phyloP scores from a whole-genome alignment of 805 yeast genomes.

The Candida dajiaensis region DNA sequence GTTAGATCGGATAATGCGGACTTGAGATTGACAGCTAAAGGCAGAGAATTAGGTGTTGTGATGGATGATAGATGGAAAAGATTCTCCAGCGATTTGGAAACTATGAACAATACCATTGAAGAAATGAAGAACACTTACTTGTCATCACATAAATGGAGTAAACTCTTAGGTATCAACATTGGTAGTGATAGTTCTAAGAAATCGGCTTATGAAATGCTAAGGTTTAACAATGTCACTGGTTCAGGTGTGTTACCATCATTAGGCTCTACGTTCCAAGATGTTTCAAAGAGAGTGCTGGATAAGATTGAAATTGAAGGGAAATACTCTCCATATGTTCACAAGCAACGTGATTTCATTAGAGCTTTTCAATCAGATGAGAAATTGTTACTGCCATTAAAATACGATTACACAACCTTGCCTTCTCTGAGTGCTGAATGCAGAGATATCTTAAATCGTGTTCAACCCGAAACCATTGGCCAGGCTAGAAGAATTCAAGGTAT shows the following conservation, averaged over 20 bases:
- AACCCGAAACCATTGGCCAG: slow-evolving; percentile 90
- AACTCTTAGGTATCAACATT: slow-evolving; percentile 38
- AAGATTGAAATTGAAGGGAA: slow-evolving; percentile 75
- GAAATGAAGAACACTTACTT: slow-evolving; percentile 39
- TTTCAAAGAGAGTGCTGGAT: slow-evolving; percentile 42
- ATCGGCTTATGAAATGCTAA: slow-evolving; percentile 67
- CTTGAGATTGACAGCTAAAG: slow-evolving; percentile 66
- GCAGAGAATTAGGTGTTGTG: slow-evolving; percentile 62
- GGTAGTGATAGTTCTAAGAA: slow-evolving; percentile 49
- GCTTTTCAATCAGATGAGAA: slow-evolving; percentile 84
- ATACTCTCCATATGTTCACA: slow-evolving; percentile 72
- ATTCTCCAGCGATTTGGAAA: slow-evolving; percentile 36
- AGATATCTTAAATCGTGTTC: slow-evolving; percentile 58
- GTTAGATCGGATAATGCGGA: slow-evolving; percentile 96
- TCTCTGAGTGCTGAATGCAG: slow-evolving; percentile 77
- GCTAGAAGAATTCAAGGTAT: slow-evolving; percentile 93
- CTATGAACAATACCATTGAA: slow-evolving; percentile 38
- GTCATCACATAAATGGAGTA: slow-evolving; percentile 62
- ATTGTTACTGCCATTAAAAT: slow-evolving; percentile 60
- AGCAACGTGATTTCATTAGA: slow-evolving; percentile 63
- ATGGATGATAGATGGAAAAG: slow-evolving; percentile 48
- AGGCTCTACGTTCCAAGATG: slow-evolving; percentile 20
- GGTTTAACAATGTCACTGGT: slow-evolving; percentile 40
- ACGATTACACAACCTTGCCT: slow-evolving; percentile 52
- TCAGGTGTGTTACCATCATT: slow-evolving; percentile 10